These are phyloP conservation scores for Epichloe sibirici DNA, from an alignment of 2,329 filamentous ascomycete species.

Conservation along the genomic window DNA sequence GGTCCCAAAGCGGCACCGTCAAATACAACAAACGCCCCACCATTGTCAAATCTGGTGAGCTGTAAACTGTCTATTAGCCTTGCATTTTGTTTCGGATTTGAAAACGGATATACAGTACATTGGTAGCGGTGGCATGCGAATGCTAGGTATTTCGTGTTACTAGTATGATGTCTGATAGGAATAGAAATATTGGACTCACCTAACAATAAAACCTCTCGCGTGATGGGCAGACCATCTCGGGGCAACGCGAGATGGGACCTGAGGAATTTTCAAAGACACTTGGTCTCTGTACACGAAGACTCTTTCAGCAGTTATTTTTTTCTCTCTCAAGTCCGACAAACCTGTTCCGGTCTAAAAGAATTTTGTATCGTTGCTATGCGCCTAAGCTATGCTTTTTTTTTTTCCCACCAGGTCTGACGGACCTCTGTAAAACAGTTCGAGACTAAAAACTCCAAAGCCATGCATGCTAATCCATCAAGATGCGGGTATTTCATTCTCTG, in stretches of 20 bases:
- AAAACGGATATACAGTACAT: constrained; percentile 1
- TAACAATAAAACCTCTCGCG: background rate
- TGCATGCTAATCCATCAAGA: constrained; percentile 7
- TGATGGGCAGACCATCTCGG: background rate
- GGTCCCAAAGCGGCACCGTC: constrained; percentile 41
- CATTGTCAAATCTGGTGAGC: constrained; percentile 41
- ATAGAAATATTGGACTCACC: background rate
- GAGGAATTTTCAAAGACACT: no score
- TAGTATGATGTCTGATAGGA: background rate
- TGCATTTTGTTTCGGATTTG: constrained; percentile 1
- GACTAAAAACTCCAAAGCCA: constrained; percentile 10
- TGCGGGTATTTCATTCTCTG: background rate
- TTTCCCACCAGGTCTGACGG: background rate
- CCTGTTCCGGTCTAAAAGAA: background rate
- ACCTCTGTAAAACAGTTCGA: background rate
- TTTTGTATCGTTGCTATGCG: background rate
- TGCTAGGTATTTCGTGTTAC: background rate
- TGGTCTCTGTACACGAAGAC: no score
- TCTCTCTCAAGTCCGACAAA: background rate
- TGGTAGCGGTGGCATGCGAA: constrained; percentile 1
- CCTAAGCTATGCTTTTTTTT: background rate
- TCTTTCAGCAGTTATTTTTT: background rate
- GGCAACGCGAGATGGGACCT: no score
- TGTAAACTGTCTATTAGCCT: constrained; percentile 25
- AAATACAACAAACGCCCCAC: constrained; percentile 45